phyloP scores from a whole-genome alignment of 2,329 filamentous ascomycete species.

The Alternaria brassicicola region DNA sequence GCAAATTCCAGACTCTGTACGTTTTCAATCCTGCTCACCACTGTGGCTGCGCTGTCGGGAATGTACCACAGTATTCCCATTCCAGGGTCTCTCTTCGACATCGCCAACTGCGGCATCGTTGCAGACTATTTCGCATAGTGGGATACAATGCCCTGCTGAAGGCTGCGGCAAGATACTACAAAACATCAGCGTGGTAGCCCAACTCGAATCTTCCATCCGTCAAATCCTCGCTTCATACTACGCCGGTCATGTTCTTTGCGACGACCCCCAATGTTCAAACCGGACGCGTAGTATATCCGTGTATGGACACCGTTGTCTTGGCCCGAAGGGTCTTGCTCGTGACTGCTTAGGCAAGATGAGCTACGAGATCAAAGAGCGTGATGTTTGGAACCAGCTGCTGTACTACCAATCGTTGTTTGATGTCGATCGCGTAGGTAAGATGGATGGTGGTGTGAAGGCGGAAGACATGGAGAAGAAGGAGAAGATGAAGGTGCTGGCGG shows the following conservation, averaged over 20 bases:
- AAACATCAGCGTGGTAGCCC: conserved; percentile 78
- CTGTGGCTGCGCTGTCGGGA: conserved; percentile 79
- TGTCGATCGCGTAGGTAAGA: conserved; percentile 75
- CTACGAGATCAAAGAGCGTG: conserved; percentile 86
- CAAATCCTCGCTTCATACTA: conserved; percentile 83
- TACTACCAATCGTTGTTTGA: conserved; percentile 89
- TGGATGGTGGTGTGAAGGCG: conserved; percentile 60
- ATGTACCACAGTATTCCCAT: conserved; percentile 75
- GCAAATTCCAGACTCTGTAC: conserved; percentile 88
- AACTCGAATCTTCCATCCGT: conserved; percentile 85
- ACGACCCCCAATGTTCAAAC: conserved; percentile 84
- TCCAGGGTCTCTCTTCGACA: conserved; percentile 70
- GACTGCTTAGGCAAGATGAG: conserved; percentile 88
- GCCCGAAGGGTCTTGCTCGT: conserved; percentile 80
- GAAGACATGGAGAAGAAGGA: conserved; percentile 57
- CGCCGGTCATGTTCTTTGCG: conserved; percentile 87
- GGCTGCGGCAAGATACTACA: conserved; percentile 70
- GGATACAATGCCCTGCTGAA: conserved; percentile 70
- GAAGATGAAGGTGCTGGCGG: conserved; percentile 69
- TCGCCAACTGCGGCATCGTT: conserved; percentile 22
- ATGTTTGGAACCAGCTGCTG: conserved; percentile 91
- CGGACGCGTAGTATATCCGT: conserved; percentile 92
- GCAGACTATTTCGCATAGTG: conserved; percentile 66
- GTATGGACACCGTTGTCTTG: conserved; percentile 87
- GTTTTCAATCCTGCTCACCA: conserved; percentile 81